Conservation (phyloP, 2,329 filamentous ascomycete genomes). For the Penicillium sp. region DNA sequence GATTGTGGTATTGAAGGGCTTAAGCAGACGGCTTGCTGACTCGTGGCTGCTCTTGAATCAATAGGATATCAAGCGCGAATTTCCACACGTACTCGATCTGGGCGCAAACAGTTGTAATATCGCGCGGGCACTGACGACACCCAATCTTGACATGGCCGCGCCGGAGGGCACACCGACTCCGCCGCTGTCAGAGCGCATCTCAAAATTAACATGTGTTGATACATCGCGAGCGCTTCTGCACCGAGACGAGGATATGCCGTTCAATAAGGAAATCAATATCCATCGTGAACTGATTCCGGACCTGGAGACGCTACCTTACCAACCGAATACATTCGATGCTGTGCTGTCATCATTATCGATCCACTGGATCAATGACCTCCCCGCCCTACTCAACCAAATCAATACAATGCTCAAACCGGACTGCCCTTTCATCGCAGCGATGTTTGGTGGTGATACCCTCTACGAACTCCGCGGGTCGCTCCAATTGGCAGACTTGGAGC, state of each 20-base stretch:
- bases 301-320: constrained; percentile 74
- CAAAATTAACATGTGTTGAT: constrained; percentile 78
- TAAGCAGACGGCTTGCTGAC: constrained; percentile 6
- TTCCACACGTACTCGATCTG: constrained; percentile 83
- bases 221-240: constrained; percentile 77
- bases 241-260: constrained; percentile 69
- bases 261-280: constrained; percentile 75
- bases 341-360: constrained; percentile 86
- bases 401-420: constrained; percentile 89
- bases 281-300: constrained; percentile 72
- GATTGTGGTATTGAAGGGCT: background rate
- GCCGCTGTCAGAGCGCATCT: constrained; percentile 72
- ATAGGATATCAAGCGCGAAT: constrained; percentile 86
- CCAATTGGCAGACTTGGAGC: constrained; percentile 88
- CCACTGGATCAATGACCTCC: constrained; percentile 98
- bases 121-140: constrained; percentile 74
- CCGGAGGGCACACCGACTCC: constrained; percentile 30
- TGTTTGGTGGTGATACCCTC: constrained; percentile 93
- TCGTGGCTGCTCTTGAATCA: background rate
- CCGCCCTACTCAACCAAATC: constrained; percentile 79
- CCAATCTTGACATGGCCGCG: constrained; percentile 65
- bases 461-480: constrained; percentile 92
- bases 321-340: constrained; percentile 79
- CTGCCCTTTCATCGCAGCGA: constrained; percentile 88
- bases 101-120: constrained; percentile 97